A percentile compares a stretch with the other conserved stretches of the same genome.
Conservation (phyloP, 2,329 filamentous ascomycete species). For the Aquanectria penicillioides region DNA sequence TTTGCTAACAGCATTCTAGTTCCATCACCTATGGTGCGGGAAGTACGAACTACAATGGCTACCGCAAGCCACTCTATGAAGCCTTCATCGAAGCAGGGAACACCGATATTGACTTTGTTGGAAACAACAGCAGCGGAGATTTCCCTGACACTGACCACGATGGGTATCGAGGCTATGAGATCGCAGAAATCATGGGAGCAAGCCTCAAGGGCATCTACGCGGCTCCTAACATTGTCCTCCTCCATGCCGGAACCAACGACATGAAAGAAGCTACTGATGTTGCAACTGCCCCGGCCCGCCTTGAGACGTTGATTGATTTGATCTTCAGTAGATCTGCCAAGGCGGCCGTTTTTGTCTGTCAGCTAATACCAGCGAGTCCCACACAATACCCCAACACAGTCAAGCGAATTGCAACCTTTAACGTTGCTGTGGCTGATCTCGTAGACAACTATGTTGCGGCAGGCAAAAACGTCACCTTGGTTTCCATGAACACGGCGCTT, state of each 20-base stretch:
- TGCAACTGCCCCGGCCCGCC: not conserved
- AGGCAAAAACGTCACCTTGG: not conserved
- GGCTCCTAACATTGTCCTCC: not conserved
- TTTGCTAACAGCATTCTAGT: not conserved
- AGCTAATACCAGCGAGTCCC: not conserved
- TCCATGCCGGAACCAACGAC: constrained; percentile 15
- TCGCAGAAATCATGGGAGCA: not conserved
- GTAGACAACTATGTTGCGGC: not conserved
- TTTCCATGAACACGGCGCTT: not conserved
- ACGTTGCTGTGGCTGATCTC: not conserved
- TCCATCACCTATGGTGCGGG: constrained; percentile 7
- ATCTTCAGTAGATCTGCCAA: not conserved
- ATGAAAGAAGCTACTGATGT: not conserved
- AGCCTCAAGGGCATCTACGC: not conserved
- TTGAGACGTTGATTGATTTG: constrained; percentile 8
- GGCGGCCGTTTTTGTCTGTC: not conserved
- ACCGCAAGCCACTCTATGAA: constrained; percentile 5
- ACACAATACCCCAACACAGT: too few species aligned
- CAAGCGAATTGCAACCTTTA: not conserved
- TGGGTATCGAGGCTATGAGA: not conserved
- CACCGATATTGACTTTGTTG: constrained; percentile 8
- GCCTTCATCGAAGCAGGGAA: constrained; percentile 1
- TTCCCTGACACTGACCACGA: constrained; percentile 2
- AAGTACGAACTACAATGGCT: constrained; percentile 12
- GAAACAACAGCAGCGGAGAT: not conserved